Evolutionary conservation across 2,329 filamentous ascomycete genomes (phyloP), one percentile per base, ranked within the genome.

Genomic region (Penicillium expansum): DNA sequence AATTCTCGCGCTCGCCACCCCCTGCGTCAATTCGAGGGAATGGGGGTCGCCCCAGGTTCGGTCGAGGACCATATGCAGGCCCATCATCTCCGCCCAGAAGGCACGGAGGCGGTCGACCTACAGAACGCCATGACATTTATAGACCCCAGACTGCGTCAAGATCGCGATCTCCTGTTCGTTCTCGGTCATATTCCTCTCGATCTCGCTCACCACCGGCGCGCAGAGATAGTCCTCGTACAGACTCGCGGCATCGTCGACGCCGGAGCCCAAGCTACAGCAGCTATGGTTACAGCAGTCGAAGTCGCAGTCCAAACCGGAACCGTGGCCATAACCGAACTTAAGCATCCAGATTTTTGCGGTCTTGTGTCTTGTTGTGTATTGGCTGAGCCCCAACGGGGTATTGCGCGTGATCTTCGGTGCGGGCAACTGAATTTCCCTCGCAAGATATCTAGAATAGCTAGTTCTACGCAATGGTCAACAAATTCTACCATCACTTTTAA

Each of bases 1-100:
- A 91, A 66, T 90, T 96, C 68, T 92, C 90, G 7, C 86, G 86
- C 18, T 86, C 89, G 44, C 92, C 92, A 16, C 91, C 91, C 1
- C 83, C 83, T 5, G 85, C 88, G 50, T 83, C 87, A 49, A 83
- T 83, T 48, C 83, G 83, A 57, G 82, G 81, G 56, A 83, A 83
- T 62, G 82, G 86, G 65, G 79, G 86, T 57, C 74, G 83, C 69
- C 62, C 67, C 64, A 64, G 69, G 44, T 69, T 69, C 53, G 63
- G 70, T 20, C 67, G 69, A 57, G 64, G 70, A 43, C 60, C 67
- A 18, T 66, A 62, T 57, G 58, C 60, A 45, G 60, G 68, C 42
- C 59, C 53, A 45, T 64, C 61, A 58, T 69, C 67, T 59, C 72
- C 76, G 27, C 70, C 71, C 16, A 71, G 76, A 60, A 71, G 76